Base-by-base conservation (phyloP, 2,329 filamentous ascomycete genomes). In the Beauveria rudraprayagi region DNA sequence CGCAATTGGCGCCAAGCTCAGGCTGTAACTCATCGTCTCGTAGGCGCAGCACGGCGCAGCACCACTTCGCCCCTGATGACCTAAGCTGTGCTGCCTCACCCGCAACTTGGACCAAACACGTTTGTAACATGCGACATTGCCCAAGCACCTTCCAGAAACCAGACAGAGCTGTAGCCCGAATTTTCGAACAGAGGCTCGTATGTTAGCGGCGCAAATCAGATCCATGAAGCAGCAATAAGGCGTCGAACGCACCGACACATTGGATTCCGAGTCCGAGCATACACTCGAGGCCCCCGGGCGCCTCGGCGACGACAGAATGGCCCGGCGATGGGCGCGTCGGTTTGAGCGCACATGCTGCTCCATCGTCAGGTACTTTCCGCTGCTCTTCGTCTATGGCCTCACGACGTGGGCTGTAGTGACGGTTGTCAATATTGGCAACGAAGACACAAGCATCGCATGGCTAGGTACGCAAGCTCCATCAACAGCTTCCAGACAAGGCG, bases 341-440 rank as follows among this genome's bases (percentile, higher is more conserved):
- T 59, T 90, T 68, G 92, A 97, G 80, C 88, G 92, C 55, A 87
- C 84, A 70, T 97, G 92, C 80, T 97, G 92, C 77, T 78, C 81
- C 48, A 83, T 86, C 63, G 81, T 89, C 58, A 90, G 85, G 28
- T 96, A 92, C 73, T 90, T 96, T 67, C 93, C 93, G n/a, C 80
- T 97, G 19, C 78, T 79, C 30, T 96, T 97, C 71, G 90, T 97
- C 62, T 97, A 96, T 70, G 83, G 88, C 61, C 75, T 97, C 66
- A 93, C 91, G n/a, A 89, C 89, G 11, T 99, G 94, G 94, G 92
- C 91, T 2, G 84, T 89, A n/a, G 97, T 89, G 82, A 92, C 96
- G 9, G 83, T 92, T 67, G 82, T 89, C 53, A 86, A 80, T 61
- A 89, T 96, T 63, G 89, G 90, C 57, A 79, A 82, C 30, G 77